Percentiles rank a stretch among this genome's conserved stretches.
These are phyloP conservation scores for Teunomyces aglyptinius DNA, from an alignment of 805 yeast genomes.

Conservation along the genomic window DNA sequence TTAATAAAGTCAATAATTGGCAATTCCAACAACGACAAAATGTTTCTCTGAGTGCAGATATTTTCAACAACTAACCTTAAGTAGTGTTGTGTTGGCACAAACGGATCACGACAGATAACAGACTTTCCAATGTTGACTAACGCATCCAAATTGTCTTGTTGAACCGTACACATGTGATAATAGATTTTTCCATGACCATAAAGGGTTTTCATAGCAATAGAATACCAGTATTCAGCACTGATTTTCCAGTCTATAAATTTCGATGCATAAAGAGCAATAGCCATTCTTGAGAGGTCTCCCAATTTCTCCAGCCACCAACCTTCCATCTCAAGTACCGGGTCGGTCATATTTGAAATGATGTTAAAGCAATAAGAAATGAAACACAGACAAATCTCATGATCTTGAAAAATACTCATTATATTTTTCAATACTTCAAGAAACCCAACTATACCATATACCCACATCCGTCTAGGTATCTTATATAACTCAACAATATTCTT, in stretches of 20 bases:
- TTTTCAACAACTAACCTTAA: slow-evolving; percentile 76
- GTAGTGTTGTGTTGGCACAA: slow-evolving; percentile 79
- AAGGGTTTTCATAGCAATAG: slow-evolving; percentile 65
- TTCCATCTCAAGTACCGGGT: slow-evolving; percentile 55
- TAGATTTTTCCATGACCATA: slow-evolving; percentile 85
- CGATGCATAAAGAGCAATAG: slow-evolving; percentile 78
- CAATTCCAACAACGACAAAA: slow-evolving; percentile 56
- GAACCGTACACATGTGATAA: slow-evolving; percentile 86
- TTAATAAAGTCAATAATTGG: slow-evolving; percentile 61
- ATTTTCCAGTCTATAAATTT: slow-evolving; percentile 83
- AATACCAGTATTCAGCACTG: slow-evolving; percentile 82
- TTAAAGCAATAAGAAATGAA: slow-evolving; percentile 72
- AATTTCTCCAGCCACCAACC: slow-evolving; percentile 83
- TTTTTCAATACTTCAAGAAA: slow-evolving; percentile 74
- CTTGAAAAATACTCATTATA: slow-evolving; percentile 68
- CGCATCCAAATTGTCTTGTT: slow-evolving; percentile 73
- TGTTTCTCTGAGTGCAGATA: slow-evolving; percentile 63
- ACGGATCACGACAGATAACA: slow-evolving; percentile 77
- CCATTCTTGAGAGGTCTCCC: slow-evolving; percentile 86
- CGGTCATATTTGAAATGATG: slow-evolving; percentile 52
- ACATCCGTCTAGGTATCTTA: slow-evolving; percentile 73
- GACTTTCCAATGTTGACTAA: slow-evolving; percentile 76
- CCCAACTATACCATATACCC: slow-evolving; percentile 86
- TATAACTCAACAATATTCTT: slow-evolving; percentile 74
- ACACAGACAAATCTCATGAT: slow-evolving; percentile 75